These are phyloP conservation scores for Filobasidium wieringae DNA, from an alignment of 768 basidiomycete species.

Conservation along the genomic window DNA sequence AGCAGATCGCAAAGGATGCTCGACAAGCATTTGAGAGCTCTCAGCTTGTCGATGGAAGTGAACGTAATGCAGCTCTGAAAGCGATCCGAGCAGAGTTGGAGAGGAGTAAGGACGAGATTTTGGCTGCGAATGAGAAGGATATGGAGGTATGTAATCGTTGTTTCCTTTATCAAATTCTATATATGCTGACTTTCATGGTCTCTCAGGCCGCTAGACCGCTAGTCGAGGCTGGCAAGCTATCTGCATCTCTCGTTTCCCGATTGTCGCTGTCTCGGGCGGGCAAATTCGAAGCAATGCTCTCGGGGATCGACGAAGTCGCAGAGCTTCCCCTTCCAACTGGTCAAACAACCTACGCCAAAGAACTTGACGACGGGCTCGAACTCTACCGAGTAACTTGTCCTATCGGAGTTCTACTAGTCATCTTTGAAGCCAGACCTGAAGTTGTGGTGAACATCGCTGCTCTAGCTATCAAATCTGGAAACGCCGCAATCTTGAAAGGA, in stretches of 20 bases:
- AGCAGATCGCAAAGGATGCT: constrained; percentile 60
- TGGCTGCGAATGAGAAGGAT: constrained; percentile 71
- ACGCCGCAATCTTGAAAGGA: constrained; percentile 92
- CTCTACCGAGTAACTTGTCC: constrained; percentile 91
- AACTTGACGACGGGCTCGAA: constrained; percentile 74
- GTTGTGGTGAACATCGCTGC: constrained; percentile 96
- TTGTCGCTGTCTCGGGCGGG: constrained; percentile 60
- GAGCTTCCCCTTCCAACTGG: constrained; percentile 76
- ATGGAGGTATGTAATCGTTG: constrained; percentile 48
- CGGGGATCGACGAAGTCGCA: constrained; percentile 79
- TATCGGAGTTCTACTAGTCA: constrained; percentile 87
- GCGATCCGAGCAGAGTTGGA: constrained; percentile 59
- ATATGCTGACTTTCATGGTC: neutral
- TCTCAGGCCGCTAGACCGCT: constrained; percentile 54
- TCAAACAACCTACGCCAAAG: constrained; percentile 71
- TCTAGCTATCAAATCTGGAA: constrained; percentile 92
- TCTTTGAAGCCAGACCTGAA: constrained; percentile 94
- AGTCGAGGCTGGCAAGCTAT: constrained; percentile 73
- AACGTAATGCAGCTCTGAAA: constrained; percentile 60
- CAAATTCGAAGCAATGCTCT: constrained; percentile 90
- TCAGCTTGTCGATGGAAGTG: constrained; percentile 58
- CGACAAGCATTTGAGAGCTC: constrained; percentile 76
- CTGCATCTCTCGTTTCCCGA: constrained; percentile 67
- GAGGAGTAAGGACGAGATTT: constrained; percentile 53
- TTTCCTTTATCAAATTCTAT: neutral